Conservation (phyloP, 2,329 filamentous ascomycete genomes). For the Juglanconis oblonga region DNA sequence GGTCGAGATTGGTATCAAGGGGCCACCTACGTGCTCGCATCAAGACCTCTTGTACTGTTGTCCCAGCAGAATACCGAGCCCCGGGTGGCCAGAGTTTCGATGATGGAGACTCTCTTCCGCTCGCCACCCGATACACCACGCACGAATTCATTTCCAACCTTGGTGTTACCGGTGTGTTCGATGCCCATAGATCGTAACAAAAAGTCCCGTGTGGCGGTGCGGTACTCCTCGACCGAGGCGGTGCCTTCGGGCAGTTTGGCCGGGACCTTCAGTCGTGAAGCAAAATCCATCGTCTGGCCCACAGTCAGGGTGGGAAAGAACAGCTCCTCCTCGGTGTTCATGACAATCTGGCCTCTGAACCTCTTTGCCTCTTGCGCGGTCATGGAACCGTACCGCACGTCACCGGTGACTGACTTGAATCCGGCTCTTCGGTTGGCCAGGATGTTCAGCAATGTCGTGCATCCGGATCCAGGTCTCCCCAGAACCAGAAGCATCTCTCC, state of each 20-base stretch:
- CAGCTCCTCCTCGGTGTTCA: slow-evolving; percentile 58
- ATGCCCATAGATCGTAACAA: slow-evolving; percentile 57
- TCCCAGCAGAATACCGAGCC: slow-evolving; percentile 65
- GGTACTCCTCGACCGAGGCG: slow-evolving; percentile 30
- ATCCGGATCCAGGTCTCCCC: slow-evolving; percentile 56
- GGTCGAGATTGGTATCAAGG: neutral
- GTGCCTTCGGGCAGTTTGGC: slow-evolving; percentile 43
- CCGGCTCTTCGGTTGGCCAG: slow-evolving; percentile 63
- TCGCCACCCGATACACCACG: slow-evolving; percentile 71
- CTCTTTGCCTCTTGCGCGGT: slow-evolving; percentile 42
- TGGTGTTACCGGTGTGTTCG: slow-evolving; percentile 66
- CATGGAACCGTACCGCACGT: slow-evolving; percentile 53
- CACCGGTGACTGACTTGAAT: slow-evolving; percentile 55
- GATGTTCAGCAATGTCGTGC: slow-evolving; percentile 61
- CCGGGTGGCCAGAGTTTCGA: slow-evolving; percentile 58
- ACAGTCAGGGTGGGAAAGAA: slow-evolving; percentile 60
- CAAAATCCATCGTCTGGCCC: slow-evolving; percentile 59
- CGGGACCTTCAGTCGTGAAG: slow-evolving; percentile 24
- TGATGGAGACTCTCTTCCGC: slow-evolving; percentile 73
- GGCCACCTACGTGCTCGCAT: slow-evolving; percentile 34
- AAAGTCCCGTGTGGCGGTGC: slow-evolving; percentile 46
- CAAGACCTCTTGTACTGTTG: slow-evolving; percentile 63
- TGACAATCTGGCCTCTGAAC: slow-evolving; percentile 25
- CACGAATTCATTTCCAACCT: slow-evolving; percentile 72
- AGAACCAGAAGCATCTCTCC: slow-evolving; percentile 71